Percentiles rank a stretch among this genome's conserved stretches.
Evolutionary conservation across 495 filamentous ascomycete species (phyloP).

Genomic region (Aspergillus nanangensis): DNA sequence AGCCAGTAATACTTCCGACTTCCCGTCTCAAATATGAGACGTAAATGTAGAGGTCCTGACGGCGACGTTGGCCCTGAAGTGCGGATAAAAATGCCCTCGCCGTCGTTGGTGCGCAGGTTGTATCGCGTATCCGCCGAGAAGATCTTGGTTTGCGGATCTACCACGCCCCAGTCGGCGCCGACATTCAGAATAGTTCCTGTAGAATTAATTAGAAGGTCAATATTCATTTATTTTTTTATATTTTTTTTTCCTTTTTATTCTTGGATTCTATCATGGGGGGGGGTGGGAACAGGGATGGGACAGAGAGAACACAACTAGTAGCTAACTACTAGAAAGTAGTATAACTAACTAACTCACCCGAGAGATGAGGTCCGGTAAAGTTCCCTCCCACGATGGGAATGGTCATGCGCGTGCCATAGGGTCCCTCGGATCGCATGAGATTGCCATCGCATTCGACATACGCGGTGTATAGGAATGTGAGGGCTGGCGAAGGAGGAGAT

Average conservation of each 20-base stretch:
- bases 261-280: too few species aligned
- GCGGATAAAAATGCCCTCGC: slow-evolving; percentile 22
- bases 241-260: too few species aligned
- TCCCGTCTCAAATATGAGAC: slow-evolving; percentile 23
- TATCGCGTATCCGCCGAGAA: slow-evolving; percentile 31
- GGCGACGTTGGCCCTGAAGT: slow-evolving; percentile 21
- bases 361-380: slow-evolving; percentile 25
- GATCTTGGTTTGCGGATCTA: slow-evolving; percentile 23
- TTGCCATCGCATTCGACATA: slow-evolving; percentile 20
- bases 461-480: slow-evolving; percentile 25
- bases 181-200: slow-evolving; percentile 25
- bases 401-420: slow-evolving; percentile 18
- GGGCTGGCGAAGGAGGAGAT: too few species aligned
- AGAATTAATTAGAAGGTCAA: not conserved
- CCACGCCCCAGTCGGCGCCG: slow-evolving; percentile 29
- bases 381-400: slow-evolving; percentile 31
- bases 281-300: too few species aligned
- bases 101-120: slow-evolving; percentile 27
- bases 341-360: slow-evolving; percentile 7
- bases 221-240: too few species aligned
- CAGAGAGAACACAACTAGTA: too few species aligned
- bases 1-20: slow-evolving; percentile 29
- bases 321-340: too few species aligned
- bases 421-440: slow-evolving; percentile 17
- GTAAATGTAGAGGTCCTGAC: slow-evolving; percentile 22